Conservation (phyloP, 2,329 filamentous ascomycete species). For the Metarhizium humberi region DNA sequence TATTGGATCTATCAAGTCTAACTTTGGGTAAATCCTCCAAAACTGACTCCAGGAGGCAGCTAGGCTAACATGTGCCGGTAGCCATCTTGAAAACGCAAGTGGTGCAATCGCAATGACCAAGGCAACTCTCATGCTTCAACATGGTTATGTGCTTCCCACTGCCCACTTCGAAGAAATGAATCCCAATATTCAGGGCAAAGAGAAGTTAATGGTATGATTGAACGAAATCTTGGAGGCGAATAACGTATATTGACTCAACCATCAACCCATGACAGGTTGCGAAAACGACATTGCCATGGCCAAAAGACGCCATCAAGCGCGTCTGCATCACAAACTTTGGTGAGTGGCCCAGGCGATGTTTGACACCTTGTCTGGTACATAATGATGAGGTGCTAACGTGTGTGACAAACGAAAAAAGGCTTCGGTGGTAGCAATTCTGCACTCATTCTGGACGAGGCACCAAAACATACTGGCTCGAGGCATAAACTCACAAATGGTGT, state of each 20-base stretch:
- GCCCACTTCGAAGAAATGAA: slow-evolving; percentile 16
- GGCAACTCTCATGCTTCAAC: slow-evolving; percentile 16
- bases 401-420: neutral
- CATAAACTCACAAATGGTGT: no score
- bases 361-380: no score
- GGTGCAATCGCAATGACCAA: slow-evolving; percentile 18
- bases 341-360: neutral
- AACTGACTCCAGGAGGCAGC: neutral
- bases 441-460: slow-evolving; percentile 8
- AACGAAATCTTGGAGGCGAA: neutral
- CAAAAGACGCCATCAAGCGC: slow-evolving; percentile 8
- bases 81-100: slow-evolving; percentile 15
- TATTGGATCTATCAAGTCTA: slow-evolving; percentile 14
- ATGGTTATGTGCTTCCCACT: slow-evolving; percentile 15
- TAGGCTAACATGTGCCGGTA: slow-evolving; percentile 7
- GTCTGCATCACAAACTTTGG: slow-evolving; percentile 17
- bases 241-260: no score
- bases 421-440: slow-evolving; percentile 16
- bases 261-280: no score
- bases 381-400: no score
- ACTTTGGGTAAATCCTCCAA: slow-evolving; percentile 7
- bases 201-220: slow-evolving; percentile 7
- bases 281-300: slow-evolving; percentile 11
- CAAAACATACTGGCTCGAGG: neutral
- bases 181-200: slow-evolving; percentile 4